Conservation (phyloP, 306 rosid genomes). For the Begonia peltatifolia region DNA sequence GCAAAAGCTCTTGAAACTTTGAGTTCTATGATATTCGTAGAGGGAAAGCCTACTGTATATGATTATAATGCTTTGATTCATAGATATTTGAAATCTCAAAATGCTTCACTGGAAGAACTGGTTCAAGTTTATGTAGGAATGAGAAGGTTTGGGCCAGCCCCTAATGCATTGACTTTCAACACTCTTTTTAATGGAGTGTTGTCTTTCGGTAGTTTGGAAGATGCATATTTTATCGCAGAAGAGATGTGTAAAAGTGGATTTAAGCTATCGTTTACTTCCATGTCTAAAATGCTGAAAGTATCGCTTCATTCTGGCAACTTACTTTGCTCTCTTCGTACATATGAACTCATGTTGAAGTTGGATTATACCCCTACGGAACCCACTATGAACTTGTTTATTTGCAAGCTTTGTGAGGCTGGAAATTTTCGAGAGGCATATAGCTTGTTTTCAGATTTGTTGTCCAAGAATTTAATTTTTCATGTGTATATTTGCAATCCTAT, state of each 20-base stretch:
- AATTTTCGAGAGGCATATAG: conserved; percentile 16
- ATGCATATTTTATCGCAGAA: conserved; percentile 17
- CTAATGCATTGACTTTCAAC: conserved; percentile 32
- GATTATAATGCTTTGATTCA: conserved; percentile 28
- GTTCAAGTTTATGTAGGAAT: conserved; percentile 22
- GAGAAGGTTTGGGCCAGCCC: conserved; percentile 26
- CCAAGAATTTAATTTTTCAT: conserved; percentile 10
- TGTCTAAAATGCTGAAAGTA: conserved; percentile 22
- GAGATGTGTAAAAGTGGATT: conserved; percentile 25
- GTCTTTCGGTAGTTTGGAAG: conserved; percentile 13
- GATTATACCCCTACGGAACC: conserved; percentile 19
- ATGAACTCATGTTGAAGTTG: conserved; percentile 26
- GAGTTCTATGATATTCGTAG: conserved; percentile 16
- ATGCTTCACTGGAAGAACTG: conserved; percentile 11
- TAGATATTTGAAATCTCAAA: conserved; percentile 21
- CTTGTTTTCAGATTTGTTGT: conserved; percentile 10
- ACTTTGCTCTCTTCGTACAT: conserved; percentile 12
- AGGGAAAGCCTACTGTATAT: conserved; percentile 26
- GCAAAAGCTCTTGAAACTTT: conserved; percentile 19
- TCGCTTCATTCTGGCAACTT: conserved; percentile 13
- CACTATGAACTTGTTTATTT: conserved; percentile 17
- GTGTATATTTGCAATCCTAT: conserved; percentile 20
- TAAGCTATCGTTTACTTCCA: conserved; percentile 19
- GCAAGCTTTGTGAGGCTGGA: conserved; percentile 19
- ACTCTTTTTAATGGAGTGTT: conserved; percentile 26